Conservation (phyloP, 352 stramenopile species). For the Phytophthora pini region DNA sequence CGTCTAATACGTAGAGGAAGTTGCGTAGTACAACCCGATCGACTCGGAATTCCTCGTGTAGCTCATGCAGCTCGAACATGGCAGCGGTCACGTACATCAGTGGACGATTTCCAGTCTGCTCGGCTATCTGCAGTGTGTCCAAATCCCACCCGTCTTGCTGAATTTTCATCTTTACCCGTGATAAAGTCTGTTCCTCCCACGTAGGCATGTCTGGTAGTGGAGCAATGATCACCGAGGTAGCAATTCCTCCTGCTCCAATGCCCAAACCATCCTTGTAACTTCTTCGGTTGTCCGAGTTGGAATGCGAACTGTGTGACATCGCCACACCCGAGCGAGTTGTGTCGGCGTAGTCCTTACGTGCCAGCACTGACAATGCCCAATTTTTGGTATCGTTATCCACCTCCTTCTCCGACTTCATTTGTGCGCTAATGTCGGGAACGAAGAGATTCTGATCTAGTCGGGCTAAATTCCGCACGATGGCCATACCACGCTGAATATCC, state of each 20-base stretch:
- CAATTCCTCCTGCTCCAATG: conserved; percentile 25
- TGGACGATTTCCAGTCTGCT: conserved; percentile 65
- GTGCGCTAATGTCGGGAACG: conserved; percentile 77
- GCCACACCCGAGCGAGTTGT: conserved; percentile 58
- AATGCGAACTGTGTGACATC: conserved; percentile 75
- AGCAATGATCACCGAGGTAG: conserved; percentile 31
- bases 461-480: conserved; percentile 70
- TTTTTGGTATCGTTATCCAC: conserved; percentile 87
- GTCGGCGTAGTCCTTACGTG: conserved; percentile 73
- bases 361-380: conserved; percentile 78
- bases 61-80: conserved; percentile 81
- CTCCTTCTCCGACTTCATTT: conserved; percentile 84
- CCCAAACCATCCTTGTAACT: conserved; percentile 65
- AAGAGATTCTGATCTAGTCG: conserved; percentile 87
- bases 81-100: conserved; percentile 84
- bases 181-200: conserved; percentile 62
- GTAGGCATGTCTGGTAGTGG: conserved; percentile 63
- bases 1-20: conserved; percentile 80
- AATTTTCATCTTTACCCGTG: conserved; percentile 57
- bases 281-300: conserved; percentile 65
- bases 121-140: conserved; percentile 73
- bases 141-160: conserved; percentile 76
- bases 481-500: conserved; percentile 59
- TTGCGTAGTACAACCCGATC: conserved; percentile 78
- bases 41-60: conserved; percentile 82